Percentiles rank a stretch among this genome's conserved stretches.
Conservation (phyloP, 2,329 filamentous ascomycete genomes). For the Metarhizium sp. region DNA sequence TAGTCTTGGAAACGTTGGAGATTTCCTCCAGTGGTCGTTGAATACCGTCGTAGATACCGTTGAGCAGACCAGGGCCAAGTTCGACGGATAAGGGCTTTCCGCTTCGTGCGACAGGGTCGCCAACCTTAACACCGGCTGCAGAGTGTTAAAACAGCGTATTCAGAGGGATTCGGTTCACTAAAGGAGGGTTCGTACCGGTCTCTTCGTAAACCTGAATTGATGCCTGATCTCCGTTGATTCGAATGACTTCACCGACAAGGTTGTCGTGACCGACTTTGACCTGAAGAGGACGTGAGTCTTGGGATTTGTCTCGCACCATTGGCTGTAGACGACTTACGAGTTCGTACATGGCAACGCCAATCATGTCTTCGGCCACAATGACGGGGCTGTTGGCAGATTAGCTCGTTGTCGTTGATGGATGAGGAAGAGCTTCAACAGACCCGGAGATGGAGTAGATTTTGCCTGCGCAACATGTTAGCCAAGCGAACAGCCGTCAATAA, state of each 20-base stretch:
- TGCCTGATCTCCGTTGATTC: conserved; percentile 89
- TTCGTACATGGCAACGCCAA: conserved; percentile 99
- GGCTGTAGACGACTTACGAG: conserved; percentile 50
- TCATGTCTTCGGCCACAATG: conserved; percentile 96
- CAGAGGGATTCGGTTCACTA: not conserved
- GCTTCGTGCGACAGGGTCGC: conserved; percentile 82
- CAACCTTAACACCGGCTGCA: conserved; percentile 84
- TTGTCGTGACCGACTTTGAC: conserved; percentile 87
- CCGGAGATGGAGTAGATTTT: conserved; percentile 56
- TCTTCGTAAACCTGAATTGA: conserved; percentile 99
- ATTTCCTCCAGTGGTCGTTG: conserved; percentile 89
- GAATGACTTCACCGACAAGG: conserved; percentile 95
- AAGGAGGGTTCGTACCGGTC: conserved; percentile 57
- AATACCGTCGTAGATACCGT: conserved; percentile 99
- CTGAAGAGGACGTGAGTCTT: conserved; percentile 30
- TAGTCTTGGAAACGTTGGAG: conserved; percentile 66
- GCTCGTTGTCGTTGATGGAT: conserved; percentile 2
- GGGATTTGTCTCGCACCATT: not conserved
- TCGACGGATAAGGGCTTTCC: conserved; percentile 97
- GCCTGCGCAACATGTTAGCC: conserved; percentile 30
- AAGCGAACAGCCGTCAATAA: not conserved
- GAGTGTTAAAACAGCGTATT: not conserved
- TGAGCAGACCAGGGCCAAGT: conserved; percentile 91
- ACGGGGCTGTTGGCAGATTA: conserved; percentile 55
- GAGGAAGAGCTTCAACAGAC: conserved; percentile 28